Evolutionary conservation across 2,329 filamentous ascomycete species (phyloP), one percentile per base, ranked within the genome.

Genomic region (Bimuria novae-zelandiae): DNA sequence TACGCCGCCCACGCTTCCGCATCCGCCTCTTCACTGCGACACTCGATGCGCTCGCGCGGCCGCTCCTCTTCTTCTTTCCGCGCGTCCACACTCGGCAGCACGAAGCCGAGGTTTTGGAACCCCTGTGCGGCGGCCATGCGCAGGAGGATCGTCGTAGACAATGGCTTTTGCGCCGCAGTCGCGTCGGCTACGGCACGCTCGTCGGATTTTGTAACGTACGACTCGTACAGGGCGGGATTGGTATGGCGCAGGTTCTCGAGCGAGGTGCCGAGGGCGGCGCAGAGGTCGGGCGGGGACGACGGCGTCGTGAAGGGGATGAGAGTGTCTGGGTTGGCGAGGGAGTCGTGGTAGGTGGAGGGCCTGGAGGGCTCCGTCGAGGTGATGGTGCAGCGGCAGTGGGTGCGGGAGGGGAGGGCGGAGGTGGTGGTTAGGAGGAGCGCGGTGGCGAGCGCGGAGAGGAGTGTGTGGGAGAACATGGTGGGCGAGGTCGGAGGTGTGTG

Each of bases 301-400:
- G 54, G 54, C 33, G 58, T 51, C 56, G 64, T 64, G 32, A 64
- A 51, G n/a, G 52, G n/a, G 50, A 65, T 52, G 44, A 41, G 41
- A 11, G 63, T 41, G 32, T 48, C 22, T 32, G 44, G 32, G 41
- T 53, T 37, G 17, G 7, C 7, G 47, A 46, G 46, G 19, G 44
- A 47, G 44, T 47, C 33, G 44, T 10, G 22, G 44, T 37, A 47
- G 12, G 30, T 11, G 22, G 44, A 19, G 33, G 10, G 43, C 37
- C 51, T 54, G 43, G 14, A 46, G 36, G 42, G 61, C 49, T 45
- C 40, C 37, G 30, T 1, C 8, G 22, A 16, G n/a, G 65, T 52
- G 33, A 71, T 55, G 30, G 60, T 56, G 55, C 69, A 72, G 45
- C 63, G 66, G 58, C 69, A 72, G 43, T 64, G 63, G 19, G 65